phyloP scores from a whole-genome alignment of 2,329 filamentous ascomycete genomes.

The Xylariales sp. region DNA sequence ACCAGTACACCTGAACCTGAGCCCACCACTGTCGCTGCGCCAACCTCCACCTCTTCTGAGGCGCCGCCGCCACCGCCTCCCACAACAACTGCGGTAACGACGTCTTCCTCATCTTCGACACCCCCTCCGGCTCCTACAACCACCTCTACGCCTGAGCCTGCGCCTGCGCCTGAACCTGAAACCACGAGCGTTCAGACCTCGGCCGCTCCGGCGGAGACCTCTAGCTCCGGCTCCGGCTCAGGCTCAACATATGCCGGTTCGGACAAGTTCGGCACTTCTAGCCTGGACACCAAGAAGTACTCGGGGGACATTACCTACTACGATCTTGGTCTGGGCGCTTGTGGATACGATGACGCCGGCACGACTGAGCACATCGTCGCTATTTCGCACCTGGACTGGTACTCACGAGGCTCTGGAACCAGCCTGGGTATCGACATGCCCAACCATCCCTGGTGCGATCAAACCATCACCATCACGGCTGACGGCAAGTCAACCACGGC shows the following conservation, averaged over 20 bases:
- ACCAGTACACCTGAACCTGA: slow-evolving; percentile 31
- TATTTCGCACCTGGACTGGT: slow-evolving; percentile 66
- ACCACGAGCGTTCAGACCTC: slow-evolving; percentile 39
- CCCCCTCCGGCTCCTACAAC: slow-evolving; percentile 31
- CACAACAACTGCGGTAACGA: slow-evolving; percentile 33
- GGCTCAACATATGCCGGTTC: slow-evolving; percentile 42
- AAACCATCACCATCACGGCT: slow-evolving; percentile 70
- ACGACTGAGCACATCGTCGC: slow-evolving; percentile 72
- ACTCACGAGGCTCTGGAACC: slow-evolving; percentile 62
- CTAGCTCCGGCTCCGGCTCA: slow-evolving; percentile 33
- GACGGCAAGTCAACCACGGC: slow-evolving; percentile 67
- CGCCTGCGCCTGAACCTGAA: slow-evolving; percentile 13
- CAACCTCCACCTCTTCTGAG: slow-evolving; percentile 25
- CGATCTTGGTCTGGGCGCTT: slow-evolving; percentile 74
- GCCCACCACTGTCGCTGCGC: slow-evolving; percentile 37
- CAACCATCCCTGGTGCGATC: slow-evolving; percentile 75
- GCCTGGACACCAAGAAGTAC: slow-evolving; percentile 50
- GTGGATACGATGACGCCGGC: slow-evolving; percentile 72
- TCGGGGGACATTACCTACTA: slow-evolving; percentile 81
- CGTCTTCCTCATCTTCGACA: slow-evolving; percentile 7
- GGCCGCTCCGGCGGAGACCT: slow-evolving; percentile 22
- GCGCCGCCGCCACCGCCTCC: slow-evolving; percentile 31
- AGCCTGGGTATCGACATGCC: slow-evolving; percentile 60
- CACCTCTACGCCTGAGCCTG: slow-evolving; percentile 22
- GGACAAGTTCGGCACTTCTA: slow-evolving; percentile 44